Percentiles rank a stretch among this genome's conserved stretches.
Conservation (phyloP, 73 alveolate genomes). For the Paraurostyla sp. region DNA sequence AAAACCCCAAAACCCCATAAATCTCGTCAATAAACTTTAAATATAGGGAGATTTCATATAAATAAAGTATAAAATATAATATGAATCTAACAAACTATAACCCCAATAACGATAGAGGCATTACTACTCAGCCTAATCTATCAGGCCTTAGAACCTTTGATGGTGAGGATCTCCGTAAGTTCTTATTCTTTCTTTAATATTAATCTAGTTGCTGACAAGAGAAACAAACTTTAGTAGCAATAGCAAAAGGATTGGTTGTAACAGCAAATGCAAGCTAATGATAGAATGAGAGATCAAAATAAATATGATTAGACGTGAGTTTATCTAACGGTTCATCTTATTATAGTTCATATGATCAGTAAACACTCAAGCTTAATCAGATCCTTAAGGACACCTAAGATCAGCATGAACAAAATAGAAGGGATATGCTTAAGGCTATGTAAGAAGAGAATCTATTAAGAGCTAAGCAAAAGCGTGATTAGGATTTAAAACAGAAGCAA, state of each 20-base stretch:
- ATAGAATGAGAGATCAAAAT: constrained; percentile 49
- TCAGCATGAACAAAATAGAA: constrained; percentile 62
- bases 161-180: constrained; percentile 77
- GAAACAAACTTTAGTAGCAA: constrained; percentile 54
- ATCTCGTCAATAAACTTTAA: no score
- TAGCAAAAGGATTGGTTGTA: constrained; percentile 79
- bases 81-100: constrained; percentile 55
- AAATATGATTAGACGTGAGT: constrained; percentile 36
- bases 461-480: constrained; percentile 81
- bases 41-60: no score
- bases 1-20: no score
- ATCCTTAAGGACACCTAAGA: constrained; percentile 68
- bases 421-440: constrained; percentile 77
- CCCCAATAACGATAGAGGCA: constrained; percentile 47
- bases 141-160: constrained; percentile 69
- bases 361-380: constrained; percentile 68
- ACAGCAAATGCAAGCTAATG: constrained; percentile 76
- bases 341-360: constrained; percentile 63
- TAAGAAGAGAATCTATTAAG: constrained; percentile 68
- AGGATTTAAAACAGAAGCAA: constrained; percentile 65
- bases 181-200: neutral
- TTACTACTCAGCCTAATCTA: constrained; percentile 11
- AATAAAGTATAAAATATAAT: no score
- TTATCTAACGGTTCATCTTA: neutral
- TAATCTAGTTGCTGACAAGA: constrained; percentile 59